Evolutionary conservation across 176 grass and related monocot species (phyloP).

Genomic region (Zea mays): Zm-B73-REFERENCE-NAM-5.0 NC_050101.1:77665501-77666000

Average conservation of each 20-base stretch:
- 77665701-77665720: constrained; percentile 99
- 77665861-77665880: constrained; percentile 33
- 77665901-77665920: constrained; percentile 71
- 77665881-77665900: not conserved
- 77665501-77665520: not conserved
- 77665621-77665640: not conserved
- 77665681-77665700: not conserved
- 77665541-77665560: constrained; percentile 73
- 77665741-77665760: constrained; percentile 89
- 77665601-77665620: constrained; percentile 68
- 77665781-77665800: not conserved
- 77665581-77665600: constrained; percentile 90
- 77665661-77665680: not conserved
- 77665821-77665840: too few relatives aligned
- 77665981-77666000: constrained; percentile 3
- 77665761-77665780: not conserved
- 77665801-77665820: not conserved
- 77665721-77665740: constrained; percentile 94
- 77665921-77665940: constrained; percentile 73
- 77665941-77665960: constrained; percentile 88
- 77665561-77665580: constrained; percentile 91
- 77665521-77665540: constrained; percentile 62
- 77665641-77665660: not conserved
- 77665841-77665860: not conserved
- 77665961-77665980: not conserved